A percentile compares a stretch with the other conserved stretches of the same genome.
Evolutionary conservation across 345 rosid genomes (phyloP).

Genomic region (Dipteronia sinensis): DNA sequence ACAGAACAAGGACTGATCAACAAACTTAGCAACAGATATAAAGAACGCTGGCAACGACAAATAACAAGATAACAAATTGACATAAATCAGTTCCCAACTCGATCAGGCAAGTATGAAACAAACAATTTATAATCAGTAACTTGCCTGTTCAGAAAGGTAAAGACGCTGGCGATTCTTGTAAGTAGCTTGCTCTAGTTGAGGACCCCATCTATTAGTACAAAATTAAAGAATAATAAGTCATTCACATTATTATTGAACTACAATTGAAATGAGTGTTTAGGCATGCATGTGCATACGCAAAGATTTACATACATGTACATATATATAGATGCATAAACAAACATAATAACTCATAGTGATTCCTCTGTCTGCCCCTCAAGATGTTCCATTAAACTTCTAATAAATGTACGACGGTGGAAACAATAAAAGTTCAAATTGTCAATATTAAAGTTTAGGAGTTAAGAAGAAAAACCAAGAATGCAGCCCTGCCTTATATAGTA

Average conservation of each 20-base stretch:
- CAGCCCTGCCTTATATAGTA: background rate
- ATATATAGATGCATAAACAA: background rate
- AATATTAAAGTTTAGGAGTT: background rate
- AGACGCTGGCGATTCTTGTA: conserved; percentile 72
- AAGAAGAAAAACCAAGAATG: background rate
- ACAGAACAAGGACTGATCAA: conserved; percentile 18
- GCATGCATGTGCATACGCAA: background rate
- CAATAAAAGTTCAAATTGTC: background rate
- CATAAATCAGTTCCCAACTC: background rate
- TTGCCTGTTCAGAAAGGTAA: conserved; percentile 69
- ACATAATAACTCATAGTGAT: background rate
- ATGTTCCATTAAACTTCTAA: background rate
- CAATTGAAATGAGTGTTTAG: background rate
- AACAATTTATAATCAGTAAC: background rate
- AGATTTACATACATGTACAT: background rate
- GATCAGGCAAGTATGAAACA: background rate
- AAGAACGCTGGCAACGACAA: background rate
- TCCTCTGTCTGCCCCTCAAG: background rate
- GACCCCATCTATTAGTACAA: conserved; percentile 58
- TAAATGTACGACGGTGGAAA: background rate
- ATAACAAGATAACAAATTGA: background rate
- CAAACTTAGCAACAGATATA: background rate
- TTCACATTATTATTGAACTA: background rate
- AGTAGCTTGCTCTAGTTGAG: conserved; percentile 68
- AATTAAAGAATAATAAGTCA: background rate